Evolutionary conservation across 2,329 filamentous ascomycete species (phyloP).

Genomic region (Trichoderma cornu-damae): DNA sequence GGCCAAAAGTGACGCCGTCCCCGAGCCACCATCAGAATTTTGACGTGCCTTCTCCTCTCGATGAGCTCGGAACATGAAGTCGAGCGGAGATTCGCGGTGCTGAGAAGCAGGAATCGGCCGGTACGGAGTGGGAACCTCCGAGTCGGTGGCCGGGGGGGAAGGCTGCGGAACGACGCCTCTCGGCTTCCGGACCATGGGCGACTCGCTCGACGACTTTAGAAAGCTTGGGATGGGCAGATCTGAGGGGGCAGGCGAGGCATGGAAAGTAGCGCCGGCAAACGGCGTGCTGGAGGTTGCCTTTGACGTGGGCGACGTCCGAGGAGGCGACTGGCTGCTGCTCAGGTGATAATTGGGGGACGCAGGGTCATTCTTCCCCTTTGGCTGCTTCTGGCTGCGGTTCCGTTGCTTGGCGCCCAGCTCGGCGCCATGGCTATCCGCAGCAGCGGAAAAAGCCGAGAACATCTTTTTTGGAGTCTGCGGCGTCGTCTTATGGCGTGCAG

Average conservation of each 20-base stretch:
- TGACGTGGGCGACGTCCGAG: conserved; percentile 38
- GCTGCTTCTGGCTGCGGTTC: conserved; percentile 30
- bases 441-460: conserved; percentile 34
- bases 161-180: conserved; percentile 38
- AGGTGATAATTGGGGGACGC: conserved; percentile 41
- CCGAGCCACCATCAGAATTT: conserved; percentile 47
- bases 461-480: conserved; percentile 47
- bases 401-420: conserved; percentile 29
- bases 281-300: conserved; percentile 50
- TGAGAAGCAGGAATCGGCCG: conserved; percentile 33
- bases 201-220: conserved; percentile 66
- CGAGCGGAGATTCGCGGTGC: conserved; percentile 67
- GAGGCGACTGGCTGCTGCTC: conserved; percentile 40
- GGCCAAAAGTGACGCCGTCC: conserved; percentile 36
- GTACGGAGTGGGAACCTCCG: conserved; percentile 45
- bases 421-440: conserved; percentile 23
- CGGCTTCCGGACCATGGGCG: conserved; percentile 40
- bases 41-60: conserved; percentile 67
- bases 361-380: conserved; percentile 30
- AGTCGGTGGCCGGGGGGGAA: conserved; percentile 50
- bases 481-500: conserved; percentile 28
- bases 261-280: conserved; percentile 92
- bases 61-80: conserved; percentile 86
- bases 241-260: conserved; percentile 87
- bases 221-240: conserved; percentile 88